Evolutionary conservation across 192 early-diverging fungal genomes (phyloP).

Genomic region (Backusella macrospora): DNA sequence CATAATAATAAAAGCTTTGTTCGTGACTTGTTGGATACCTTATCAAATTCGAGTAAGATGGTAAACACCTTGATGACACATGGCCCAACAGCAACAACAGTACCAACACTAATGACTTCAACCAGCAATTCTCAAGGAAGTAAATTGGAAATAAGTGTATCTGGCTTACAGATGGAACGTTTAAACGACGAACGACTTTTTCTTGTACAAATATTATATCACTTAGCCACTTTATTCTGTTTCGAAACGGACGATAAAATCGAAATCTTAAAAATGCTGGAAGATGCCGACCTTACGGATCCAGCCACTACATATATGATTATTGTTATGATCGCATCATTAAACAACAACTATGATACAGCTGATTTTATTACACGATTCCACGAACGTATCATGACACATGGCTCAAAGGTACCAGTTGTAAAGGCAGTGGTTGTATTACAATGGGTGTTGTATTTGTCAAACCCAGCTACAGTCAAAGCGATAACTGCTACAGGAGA

Average conservation of each 20-base stretch:
- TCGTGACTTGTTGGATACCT: constrained; percentile 51
- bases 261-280: constrained; percentile 39
- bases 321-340: constrained; percentile 34
- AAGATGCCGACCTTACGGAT: constrained; percentile 29
- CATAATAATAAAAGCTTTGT: constrained; percentile 43
- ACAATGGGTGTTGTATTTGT: constrained; percentile 59
- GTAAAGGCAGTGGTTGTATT: constrained; percentile 50
- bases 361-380: constrained; percentile 30
- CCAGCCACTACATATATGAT: constrained; percentile 30
- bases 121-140: background rate
- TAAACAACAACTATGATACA: constrained; percentile 20
- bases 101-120: background rate
- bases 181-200: constrained; percentile 43
- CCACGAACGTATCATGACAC: constrained; percentile 17
- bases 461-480: constrained; percentile 44
- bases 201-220: constrained; percentile 49
- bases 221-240: constrained; percentile 42
- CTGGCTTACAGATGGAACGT: constrained; percentile 44
- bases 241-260: constrained; percentile 41
- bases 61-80: constrained; percentile 47
- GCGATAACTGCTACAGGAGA: too few species aligned
- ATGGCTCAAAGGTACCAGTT: constrained; percentile 29
- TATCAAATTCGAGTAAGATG: constrained; percentile 52
- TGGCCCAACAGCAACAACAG: constrained; percentile 48
- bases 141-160: constrained; percentile 44